Percentiles rank a stretch among this genome's conserved stretches.
Evolutionary conservation across 169 alveolate species (phyloP).

Genomic region (Amoebophrya sp.): DNA sequence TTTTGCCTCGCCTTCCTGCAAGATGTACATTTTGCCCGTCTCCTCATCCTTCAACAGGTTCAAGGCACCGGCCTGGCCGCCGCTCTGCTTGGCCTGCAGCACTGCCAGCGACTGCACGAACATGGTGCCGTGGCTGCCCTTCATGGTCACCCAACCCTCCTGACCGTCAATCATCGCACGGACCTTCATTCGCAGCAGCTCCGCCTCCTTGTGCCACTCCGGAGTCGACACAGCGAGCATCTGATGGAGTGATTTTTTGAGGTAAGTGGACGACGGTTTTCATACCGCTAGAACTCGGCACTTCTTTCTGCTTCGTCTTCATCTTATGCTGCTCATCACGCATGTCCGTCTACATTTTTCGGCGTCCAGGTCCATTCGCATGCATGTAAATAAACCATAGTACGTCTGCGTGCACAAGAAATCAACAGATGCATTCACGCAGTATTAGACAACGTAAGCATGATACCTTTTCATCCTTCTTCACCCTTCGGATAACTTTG

Average conservation of each 20-base stretch:
- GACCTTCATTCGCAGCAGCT: neutral
- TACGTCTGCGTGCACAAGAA: no score
- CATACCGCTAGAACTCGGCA: no score
- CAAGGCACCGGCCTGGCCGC: neutral
- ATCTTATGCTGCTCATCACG: no score
- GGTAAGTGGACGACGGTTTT: no score
- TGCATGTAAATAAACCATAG: no score
- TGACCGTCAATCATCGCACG: neutral
- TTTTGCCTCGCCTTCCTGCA: neutral
- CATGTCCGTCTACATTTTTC: no score
- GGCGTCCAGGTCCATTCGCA: no score
- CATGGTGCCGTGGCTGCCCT: neutral
- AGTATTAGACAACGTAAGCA: no score
- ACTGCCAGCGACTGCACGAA: neutral
- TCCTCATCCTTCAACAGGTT: neutral
- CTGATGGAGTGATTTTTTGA: no score
- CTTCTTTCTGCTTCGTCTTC: no score
- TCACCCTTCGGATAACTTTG: neutral
- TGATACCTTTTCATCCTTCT: conserved; percentile 20
- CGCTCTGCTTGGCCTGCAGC: neutral
- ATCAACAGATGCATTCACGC: no score
- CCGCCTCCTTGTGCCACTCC: neutral
- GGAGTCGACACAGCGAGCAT: neutral
- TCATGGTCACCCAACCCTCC: neutral
- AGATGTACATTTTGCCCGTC: neutral